These are phyloP conservation scores for Ogataea allantospora DNA, from an alignment of 805 yeast species.

Conservation along the genomic window DNA sequence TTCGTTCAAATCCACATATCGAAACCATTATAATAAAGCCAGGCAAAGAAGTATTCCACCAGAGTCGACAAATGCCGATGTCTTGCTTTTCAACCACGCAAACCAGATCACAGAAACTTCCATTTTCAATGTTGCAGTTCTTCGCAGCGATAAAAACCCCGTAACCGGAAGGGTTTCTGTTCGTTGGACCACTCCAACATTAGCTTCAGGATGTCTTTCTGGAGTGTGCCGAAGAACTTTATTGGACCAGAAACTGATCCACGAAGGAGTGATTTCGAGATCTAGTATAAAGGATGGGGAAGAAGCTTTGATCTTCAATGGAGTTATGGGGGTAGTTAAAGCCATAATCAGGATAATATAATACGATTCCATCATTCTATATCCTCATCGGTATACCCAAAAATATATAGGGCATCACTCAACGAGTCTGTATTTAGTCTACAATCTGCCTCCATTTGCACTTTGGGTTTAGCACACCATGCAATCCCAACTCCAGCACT, in stretches of 20 bases:
- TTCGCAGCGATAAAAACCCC: conserved; percentile 33
- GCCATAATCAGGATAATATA: background rate
- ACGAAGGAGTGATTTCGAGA: conserved; percentile 34
- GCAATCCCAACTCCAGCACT: conserved; percentile 93
- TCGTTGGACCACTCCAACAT: conserved; percentile 78
- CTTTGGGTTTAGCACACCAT: conserved; percentile 96
- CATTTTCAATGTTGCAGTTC: conserved; percentile 74
- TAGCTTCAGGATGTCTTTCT: conserved; percentile 76
- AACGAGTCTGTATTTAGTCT: conserved; percentile 73
- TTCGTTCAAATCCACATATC: conserved; percentile 79
- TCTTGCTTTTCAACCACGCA: conserved; percentile 61
- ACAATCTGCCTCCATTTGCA: conserved; percentile 79
- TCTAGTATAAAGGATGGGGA: conserved; percentile 61
- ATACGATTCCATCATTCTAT: conserved; percentile 33
- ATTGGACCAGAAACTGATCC: conserved; percentile 31
- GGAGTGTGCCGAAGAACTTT: conserved; percentile 77
- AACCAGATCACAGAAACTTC: conserved; percentile 76
- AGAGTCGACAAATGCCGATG: conserved; percentile 48
- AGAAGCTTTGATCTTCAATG: conserved; percentile 73
- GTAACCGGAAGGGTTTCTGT: conserved; percentile 32
- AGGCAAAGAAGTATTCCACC: conserved; percentile 48
- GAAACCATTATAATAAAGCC: conserved; percentile 63
- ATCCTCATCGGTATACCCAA: conserved; percentile 68
- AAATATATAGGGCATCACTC: conserved; percentile 72
- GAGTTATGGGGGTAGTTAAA: conserved; percentile 61